These are phyloP conservation scores for Solanum gracilifrons DNA, from an alignment of 257 asterid genomes.

Conservation along the genomic window DNA sequence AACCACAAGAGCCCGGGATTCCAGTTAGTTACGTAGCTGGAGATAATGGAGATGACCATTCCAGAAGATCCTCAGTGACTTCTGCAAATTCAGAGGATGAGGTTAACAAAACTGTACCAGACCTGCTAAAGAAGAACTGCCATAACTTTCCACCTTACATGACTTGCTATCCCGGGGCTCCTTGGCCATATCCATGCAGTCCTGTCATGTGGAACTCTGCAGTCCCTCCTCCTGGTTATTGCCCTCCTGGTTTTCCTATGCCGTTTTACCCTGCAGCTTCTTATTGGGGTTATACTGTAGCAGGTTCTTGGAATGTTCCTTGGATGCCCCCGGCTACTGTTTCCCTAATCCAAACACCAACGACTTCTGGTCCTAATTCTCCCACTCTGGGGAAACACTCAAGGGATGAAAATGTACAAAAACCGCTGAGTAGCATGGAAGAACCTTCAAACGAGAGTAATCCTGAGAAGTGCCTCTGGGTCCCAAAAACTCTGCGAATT, in stretches of 20 bases:
- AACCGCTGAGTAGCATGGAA: background rate
- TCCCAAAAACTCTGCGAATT: slow-evolving; percentile 66
- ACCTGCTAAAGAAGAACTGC: slow-evolving; percentile 21
- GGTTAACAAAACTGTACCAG: slow-evolving; percentile 16
- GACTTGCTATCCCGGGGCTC: slow-evolving; percentile 54
- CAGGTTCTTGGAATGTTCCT: slow-evolving; percentile 29
- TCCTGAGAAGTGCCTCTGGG: slow-evolving; percentile 52
- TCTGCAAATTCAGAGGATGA: slow-evolving; percentile 41
- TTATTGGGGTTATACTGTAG: slow-evolving; percentile 54
- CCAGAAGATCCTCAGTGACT: slow-evolving; percentile 26
- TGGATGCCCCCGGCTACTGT: slow-evolving; percentile 17
- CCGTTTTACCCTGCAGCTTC: slow-evolving; percentile 54
- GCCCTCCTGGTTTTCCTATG: slow-evolving; percentile 46
- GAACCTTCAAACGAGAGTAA: slow-evolving; percentile 17
- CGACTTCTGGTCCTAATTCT: slow-evolving; percentile 29
- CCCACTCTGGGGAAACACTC: slow-evolving; percentile 51
- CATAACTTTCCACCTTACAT: slow-evolving; percentile 39
- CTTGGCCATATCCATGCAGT: slow-evolving; percentile 70
- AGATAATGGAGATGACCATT: slow-evolving; percentile 34
- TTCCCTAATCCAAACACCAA: slow-evolving; percentile 6
- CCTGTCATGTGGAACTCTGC: slow-evolving; percentile 42
- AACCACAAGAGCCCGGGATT: slow-evolving; percentile 24
- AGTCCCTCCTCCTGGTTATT: slow-evolving; percentile 25
- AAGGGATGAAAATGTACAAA: slow-evolving; percentile 30
- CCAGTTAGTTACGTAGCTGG: slow-evolving; percentile 18